A percentile compares a stretch with the other conserved stretches of the same genome.
These are phyloP conservation scores for Cryptosporidium muris DNA, from an alignment of 169 alveolate genomes.

Conservation along the genomic window DNA sequence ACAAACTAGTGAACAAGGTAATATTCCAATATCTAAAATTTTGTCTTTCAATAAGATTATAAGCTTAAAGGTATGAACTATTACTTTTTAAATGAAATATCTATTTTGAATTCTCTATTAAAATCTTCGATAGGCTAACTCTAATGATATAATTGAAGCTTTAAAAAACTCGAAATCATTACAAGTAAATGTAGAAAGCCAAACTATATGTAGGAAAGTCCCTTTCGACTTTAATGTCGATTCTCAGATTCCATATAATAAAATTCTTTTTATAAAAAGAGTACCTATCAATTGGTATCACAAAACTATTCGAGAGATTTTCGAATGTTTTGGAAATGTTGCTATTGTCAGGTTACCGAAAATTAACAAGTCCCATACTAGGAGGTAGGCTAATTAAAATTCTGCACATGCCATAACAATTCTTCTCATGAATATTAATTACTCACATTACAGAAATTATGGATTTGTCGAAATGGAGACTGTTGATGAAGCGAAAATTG, in stretches of 20 bases:
- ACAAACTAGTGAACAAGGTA: constrained; percentile 3
- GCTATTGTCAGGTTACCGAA: constrained; percentile 58
- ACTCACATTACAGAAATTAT: constrained; percentile 7
- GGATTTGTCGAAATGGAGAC: constrained; percentile 70
- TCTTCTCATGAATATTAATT: background rate
- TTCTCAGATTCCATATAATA: constrained; percentile 14
- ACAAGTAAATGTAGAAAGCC: constrained; percentile 21
- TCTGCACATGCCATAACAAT: background rate
- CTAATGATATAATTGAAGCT: constrained; percentile 40
- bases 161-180: constrained; percentile 34
- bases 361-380: constrained; percentile 31
- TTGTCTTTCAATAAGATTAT: constrained; percentile 25
- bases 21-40: constrained; percentile 50
- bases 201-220: constrained; percentile 31
- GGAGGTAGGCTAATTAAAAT: constrained; percentile 39
- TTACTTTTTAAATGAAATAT: background rate
- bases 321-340: constrained; percentile 48
- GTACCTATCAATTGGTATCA: constrained; percentile 53
- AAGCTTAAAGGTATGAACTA: constrained; percentile 39
- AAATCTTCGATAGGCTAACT: constrained; percentile 13
- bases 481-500: constrained; percentile 40
- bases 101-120: background rate
- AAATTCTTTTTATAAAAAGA: constrained; percentile 60
- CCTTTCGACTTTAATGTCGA: constrained; percentile 32
- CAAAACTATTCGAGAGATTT: constrained; percentile 16